Conservation (phyloP, 108 stramenopile genomes). For the Nannochloropsis gaditana region DNA sequence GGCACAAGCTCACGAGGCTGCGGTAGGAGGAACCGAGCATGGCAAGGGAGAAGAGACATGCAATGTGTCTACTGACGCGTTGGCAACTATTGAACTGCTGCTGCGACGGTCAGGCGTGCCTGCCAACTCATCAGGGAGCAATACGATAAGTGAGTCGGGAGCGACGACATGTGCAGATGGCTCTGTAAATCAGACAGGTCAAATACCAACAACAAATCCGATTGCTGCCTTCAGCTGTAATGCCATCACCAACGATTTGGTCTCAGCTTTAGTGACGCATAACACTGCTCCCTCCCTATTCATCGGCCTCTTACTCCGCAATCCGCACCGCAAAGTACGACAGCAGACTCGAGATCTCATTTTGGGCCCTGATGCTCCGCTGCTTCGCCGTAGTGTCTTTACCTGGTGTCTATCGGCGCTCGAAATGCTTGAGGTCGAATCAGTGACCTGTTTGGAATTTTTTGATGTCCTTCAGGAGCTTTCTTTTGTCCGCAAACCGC, state of each 20-base stretch:
- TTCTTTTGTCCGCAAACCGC: neutral
- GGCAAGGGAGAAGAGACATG: neutral
- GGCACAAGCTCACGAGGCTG: neutral
- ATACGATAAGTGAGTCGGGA: no score
- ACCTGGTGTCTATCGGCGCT: neutral
- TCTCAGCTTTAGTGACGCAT: constrained; percentile 1
- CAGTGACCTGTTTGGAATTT: neutral
- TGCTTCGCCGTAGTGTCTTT: neutral
- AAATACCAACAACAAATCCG: no score
- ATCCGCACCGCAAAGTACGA: neutral
- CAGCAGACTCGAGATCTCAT: constrained; percentile 1
- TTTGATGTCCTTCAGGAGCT: constrained; percentile 8
- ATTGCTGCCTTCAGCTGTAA: neutral
- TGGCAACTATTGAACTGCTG: neutral
- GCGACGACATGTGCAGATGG: no score
- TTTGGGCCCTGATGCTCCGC: neutral
- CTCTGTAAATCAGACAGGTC: no score
- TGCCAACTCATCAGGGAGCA: no score
- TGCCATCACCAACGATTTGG: neutral
- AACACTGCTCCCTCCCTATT: neutral
- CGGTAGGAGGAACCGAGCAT: neutral
- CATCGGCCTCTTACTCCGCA: neutral
- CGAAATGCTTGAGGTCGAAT: neutral
- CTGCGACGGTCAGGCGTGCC: neutral
- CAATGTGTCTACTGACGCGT: neutral